Conservation (phyloP, 352 stramenopile species). For the Phytophthora fragariae region DNA sequence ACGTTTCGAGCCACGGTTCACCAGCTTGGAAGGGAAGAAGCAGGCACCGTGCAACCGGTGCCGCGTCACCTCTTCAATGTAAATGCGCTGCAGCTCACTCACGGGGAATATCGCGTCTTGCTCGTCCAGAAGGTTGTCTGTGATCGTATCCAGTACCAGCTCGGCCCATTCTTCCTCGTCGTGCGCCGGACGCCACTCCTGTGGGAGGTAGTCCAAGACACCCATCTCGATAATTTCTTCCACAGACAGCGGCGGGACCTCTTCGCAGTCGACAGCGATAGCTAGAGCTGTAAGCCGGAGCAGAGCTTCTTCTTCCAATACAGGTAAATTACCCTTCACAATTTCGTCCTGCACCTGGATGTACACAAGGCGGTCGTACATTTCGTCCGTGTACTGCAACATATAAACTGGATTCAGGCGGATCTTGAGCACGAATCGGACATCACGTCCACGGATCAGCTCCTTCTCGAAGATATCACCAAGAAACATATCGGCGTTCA, state of each 20-base stretch:
- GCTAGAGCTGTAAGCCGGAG: conserved; percentile 79
- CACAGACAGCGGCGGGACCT: conserved; percentile 55
- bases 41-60: conserved; percentile 87
- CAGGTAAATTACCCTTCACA: conserved; percentile 86
- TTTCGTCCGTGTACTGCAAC: conserved; percentile 84
- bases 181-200: conserved; percentile 73
- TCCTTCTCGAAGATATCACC: conserved; percentile 94
- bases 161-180: conserved; percentile 86
- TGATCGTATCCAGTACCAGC: conserved; percentile 70
- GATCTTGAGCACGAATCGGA: conserved; percentile 95
- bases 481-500: conserved; percentile 86
- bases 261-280: conserved; percentile 84
- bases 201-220: conserved; percentile 88
- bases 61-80: conserved; percentile 84
- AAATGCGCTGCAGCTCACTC: conserved; percentile 79
- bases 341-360: conserved; percentile 94
- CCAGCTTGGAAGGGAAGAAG: conserved; percentile 88
- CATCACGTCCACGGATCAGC: conserved; percentile 86
- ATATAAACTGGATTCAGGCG: conserved; percentile 86
- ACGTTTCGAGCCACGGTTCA: conserved; percentile 46
- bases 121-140: conserved; percentile 58
- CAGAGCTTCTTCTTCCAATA: conserved; percentile 82
- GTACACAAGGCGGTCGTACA: conserved; percentile 88
- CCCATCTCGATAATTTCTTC: conserved; percentile 76
- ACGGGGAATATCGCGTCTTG: conserved; percentile 47